These are phyloP conservation scores for Hypoxylon sp. DNA, from an alignment of 2,329 filamentous ascomycete genomes.

Conservation along the genomic window DNA sequence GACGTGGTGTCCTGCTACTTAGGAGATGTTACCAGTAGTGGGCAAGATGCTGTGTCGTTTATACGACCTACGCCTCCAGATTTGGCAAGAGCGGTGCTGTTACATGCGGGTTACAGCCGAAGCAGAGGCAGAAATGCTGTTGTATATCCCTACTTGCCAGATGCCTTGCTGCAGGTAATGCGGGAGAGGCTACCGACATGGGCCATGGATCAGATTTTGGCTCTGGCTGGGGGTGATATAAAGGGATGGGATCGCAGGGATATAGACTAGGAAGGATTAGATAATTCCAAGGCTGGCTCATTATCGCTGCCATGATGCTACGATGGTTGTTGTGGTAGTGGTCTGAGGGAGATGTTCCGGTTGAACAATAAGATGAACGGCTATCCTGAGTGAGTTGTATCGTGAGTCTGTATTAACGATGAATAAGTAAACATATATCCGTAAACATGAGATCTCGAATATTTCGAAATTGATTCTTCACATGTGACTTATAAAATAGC, in stretches of 20 bases:
- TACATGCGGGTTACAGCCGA: constrained; percentile 2
- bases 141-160: constrained; percentile 29
- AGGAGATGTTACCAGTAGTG: not conserved
- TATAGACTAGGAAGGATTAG: not conserved
- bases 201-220: not conserved
- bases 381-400: too few species aligned
- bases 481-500: too few species aligned
- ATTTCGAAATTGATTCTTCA: too few species aligned
- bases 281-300: not conserved
- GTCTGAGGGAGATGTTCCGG: too few species aligned
- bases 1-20: constrained; percentile 17
- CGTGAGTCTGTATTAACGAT: too few species aligned
- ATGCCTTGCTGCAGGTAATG: constrained; percentile 15
- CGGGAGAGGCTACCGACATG: constrained; percentile 2
- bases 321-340: too few species aligned
- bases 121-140: not conserved
- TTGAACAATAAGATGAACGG: too few species aligned
- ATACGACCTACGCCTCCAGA: constrained; percentile 9
- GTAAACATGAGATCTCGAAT: too few species aligned
- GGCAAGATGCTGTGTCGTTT: not conserved
- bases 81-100: constrained; percentile 24
- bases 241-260: not conserved
- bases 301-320: too few species aligned
- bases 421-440: too few species aligned
- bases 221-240: not conserved